Evolutionary conservation across 345 rosid genomes (phyloP).

Genomic region (Reutealis trisperma): DNA sequence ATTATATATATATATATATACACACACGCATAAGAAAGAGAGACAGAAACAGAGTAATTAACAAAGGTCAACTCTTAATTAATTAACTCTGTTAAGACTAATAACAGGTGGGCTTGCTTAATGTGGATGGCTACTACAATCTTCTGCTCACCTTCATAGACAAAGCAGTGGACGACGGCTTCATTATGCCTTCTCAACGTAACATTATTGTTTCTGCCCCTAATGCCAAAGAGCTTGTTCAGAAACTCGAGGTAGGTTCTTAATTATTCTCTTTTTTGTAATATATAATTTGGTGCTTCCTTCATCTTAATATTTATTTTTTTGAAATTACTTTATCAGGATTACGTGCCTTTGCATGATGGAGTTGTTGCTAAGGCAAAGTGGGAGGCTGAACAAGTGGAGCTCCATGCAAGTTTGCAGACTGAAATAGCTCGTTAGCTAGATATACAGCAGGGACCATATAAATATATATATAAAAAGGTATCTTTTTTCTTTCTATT

Average conservation of each 20-base stretch:
- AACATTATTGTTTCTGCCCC: conserved; percentile 63
- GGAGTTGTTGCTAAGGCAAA: conserved; percentile 46
- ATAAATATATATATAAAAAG: too few relatives aligned
- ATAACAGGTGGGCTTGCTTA: conserved; percentile 54
- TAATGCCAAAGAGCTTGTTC: conserved; percentile 49
- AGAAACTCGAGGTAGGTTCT: conserved; percentile 55
- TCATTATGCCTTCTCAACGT: conserved; percentile 57
- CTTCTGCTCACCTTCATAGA: conserved; percentile 45
- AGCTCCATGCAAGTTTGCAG: conserved; percentile 48
- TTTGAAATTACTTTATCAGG: conserved; percentile 32
- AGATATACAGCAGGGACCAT: neutral
- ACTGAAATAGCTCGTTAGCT: conserved; percentile 55
- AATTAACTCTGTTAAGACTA: neutral
- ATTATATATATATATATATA: too few relatives aligned
- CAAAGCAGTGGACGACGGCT: conserved; percentile 64
- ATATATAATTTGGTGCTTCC: neutral
- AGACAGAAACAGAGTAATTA: too few relatives aligned
- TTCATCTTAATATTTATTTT: neutral
- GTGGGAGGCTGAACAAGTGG: conserved; percentile 70
- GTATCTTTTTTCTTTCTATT: neutral
- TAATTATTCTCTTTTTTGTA: neutral
- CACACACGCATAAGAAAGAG: too few relatives aligned
- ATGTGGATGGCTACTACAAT: conserved; percentile 56
- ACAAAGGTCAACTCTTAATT: neutral
- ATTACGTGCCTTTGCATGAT: conserved; percentile 60